Conservation (phyloP, 2,329 filamentous ascomycete genomes). For the Alternaria sp. region DNA sequence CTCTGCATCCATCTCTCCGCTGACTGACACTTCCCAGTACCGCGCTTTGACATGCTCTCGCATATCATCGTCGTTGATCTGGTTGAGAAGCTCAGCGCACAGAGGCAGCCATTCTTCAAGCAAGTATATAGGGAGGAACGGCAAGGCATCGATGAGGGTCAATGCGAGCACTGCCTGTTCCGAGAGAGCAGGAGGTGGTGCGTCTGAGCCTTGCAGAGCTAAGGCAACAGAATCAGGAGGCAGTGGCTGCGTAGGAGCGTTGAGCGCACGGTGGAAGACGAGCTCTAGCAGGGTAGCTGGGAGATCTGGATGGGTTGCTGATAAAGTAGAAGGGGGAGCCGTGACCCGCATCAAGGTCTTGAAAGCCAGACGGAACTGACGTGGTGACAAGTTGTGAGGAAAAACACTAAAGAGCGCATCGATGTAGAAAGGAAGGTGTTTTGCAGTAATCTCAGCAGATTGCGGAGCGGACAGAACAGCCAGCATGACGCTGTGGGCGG, state of each 20-base stretch:
- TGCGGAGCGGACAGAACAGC: constrained; percentile 82
- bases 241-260: constrained; percentile 59
- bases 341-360: constrained; percentile 84
- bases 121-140: constrained; percentile 72
- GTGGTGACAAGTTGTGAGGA: constrained; percentile 76
- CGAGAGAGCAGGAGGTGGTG: constrained; percentile 62
- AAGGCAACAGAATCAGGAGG: constrained; percentile 52
- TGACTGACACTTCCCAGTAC: constrained; percentile 80
- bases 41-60: constrained; percentile 71
- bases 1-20: constrained; percentile 88
- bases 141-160: constrained; percentile 80
- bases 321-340: constrained; percentile 78
- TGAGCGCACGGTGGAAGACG: constrained; percentile 69
- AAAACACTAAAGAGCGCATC: constrained; percentile 82
- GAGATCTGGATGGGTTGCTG: constrained; percentile 76
- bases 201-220: constrained; percentile 47
- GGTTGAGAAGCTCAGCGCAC: constrained; percentile 71
- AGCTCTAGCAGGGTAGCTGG: constrained; percentile 83
- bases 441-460: constrained; percentile 73
- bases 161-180: constrained; percentile 81
- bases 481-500: constrained; percentile 83
- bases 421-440: constrained; percentile 82
- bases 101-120: constrained; percentile 84
- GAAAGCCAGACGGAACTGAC: constrained; percentile 89
- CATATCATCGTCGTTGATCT: constrained; percentile 68